Conservation (phyloP, 805 yeast species). For the Saturnispora gosingensis region DNA sequence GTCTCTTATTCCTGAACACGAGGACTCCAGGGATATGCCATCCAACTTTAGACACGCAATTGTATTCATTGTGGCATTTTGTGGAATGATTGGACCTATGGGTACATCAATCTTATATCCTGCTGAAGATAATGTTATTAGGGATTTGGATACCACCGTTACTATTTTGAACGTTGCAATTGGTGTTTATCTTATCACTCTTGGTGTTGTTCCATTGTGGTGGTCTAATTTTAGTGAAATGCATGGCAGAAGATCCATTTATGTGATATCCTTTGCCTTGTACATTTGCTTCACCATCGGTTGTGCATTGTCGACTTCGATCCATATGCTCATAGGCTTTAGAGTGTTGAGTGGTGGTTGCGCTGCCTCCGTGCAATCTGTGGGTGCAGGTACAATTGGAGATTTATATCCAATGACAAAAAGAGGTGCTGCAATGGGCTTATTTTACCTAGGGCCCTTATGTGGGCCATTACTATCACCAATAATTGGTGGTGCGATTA, state of each 20-base stretch:
- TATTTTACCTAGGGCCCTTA: conserved; percentile 71
- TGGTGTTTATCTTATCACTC: conserved; percentile 63
- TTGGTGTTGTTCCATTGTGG: conserved; percentile 82
- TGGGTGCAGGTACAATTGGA: conserved; percentile 82
- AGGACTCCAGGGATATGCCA: conserved; percentile 62
- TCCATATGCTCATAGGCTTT: conserved; percentile 55
- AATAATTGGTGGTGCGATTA: conserved; percentile 67
- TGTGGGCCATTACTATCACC: conserved; percentile 78
- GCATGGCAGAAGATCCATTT: conserved; percentile 67
- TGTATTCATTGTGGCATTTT: conserved; percentile 58
- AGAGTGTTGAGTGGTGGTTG: conserved; percentile 71
- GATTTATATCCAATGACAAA: conserved; percentile 60
- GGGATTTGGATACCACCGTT: conserved; percentile 45
- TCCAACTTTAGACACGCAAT: conserved; percentile 38
- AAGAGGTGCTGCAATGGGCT: conserved; percentile 74
- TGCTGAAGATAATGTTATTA: conserved; percentile 52
- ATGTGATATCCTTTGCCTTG: conserved; percentile 55
- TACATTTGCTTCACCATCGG: conserved; percentile 65
- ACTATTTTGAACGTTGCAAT: conserved; percentile 66
- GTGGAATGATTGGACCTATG: conserved; percentile 81
- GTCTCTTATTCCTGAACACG: conserved; percentile 57
- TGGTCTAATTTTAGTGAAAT: conserved; percentile 77
- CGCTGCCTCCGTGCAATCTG: conserved; percentile 79
- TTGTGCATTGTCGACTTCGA: conserved; percentile 53
- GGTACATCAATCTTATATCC: conserved; percentile 80